These are phyloP conservation scores for Caryopteris hybrid DNA, from an alignment of 305 asterid species.

Conservation along the genomic window DNA sequence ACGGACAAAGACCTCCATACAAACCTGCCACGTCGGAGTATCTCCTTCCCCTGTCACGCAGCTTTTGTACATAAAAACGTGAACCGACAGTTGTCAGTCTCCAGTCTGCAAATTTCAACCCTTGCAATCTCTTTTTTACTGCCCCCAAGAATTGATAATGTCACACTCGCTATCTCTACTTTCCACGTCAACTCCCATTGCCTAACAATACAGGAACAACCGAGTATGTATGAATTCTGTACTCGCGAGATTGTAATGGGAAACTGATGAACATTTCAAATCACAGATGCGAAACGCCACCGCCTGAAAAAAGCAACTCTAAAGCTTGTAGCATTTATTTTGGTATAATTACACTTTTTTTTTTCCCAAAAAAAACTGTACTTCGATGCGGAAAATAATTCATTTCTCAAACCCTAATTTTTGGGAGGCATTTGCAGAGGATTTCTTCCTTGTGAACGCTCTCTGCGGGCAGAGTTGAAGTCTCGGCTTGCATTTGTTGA, in stretches of 20 bases:
- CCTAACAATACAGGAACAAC: neutral
- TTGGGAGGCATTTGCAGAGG: neutral
- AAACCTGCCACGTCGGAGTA: constrained; percentile 5
- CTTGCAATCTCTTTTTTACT: neutral
- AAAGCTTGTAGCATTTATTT: constrained; percentile 18
- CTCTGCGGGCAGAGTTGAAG: neutral
- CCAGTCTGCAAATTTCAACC: neutral
- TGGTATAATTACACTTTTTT: neutral
- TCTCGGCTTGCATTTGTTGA: constrained; percentile 1
- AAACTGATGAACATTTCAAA: neutral
- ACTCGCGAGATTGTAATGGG: neutral
- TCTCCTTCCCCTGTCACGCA: neutral
- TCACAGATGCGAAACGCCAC: constrained; percentile 18
- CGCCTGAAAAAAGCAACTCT: constrained; percentile 21
- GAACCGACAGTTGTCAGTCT: constrained; percentile 13
- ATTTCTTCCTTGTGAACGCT: neutral
- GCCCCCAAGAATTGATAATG: neutral
- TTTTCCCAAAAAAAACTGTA: neutral
- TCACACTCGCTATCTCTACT: neutral
- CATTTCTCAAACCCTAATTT: constrained; percentile 27
- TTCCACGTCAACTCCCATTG: neutral
- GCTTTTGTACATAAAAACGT: neutral
- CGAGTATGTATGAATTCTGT: neutral
- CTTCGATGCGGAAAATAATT: neutral
- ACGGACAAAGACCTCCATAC: neutral